Percentiles rank a stretch among this genome's conserved stretches.
These are phyloP conservation scores for Penicillium sclerotiorum DNA, from an alignment of 2,329 filamentous ascomycete species.

Conservation along the genomic window DNA sequence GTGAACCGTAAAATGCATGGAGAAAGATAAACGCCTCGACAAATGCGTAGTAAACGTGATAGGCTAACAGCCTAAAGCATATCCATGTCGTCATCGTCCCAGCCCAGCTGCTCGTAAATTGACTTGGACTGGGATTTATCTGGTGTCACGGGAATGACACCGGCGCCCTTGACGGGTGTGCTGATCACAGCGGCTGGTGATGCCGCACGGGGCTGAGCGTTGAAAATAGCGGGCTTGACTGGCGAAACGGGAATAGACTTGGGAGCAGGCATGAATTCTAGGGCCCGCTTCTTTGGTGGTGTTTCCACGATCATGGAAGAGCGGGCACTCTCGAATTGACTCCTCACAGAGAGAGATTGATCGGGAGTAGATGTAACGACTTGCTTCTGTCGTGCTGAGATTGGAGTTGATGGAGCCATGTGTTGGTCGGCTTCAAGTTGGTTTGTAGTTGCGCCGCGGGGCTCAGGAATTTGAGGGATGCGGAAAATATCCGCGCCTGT, in stretches of 20 bases:
- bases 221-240: constrained; percentile 2
- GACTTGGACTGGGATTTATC: constrained; percentile 40
- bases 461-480: constrained; percentile 28
- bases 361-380: constrained; percentile 7
- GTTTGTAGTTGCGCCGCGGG: constrained; percentile 19
- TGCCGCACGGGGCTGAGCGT: constrained; percentile 8
- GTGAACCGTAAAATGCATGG: neutral
- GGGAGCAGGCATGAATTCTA: constrained; percentile 7
- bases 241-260: constrained; percentile 7
- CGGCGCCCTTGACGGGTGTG: constrained; percentile 36
- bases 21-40: neutral
- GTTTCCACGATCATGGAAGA: constrained; percentile 34
- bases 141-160: constrained; percentile 33
- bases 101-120: constrained; percentile 49
- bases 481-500: constrained; percentile 29
- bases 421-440: constrained; percentile 16
- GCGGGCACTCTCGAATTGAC: constrained; percentile 4
- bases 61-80: constrained; percentile 12
- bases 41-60: neutral
- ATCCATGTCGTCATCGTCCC: constrained; percentile 43
- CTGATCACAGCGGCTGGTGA: constrained; percentile 27
- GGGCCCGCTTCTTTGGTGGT: constrained; percentile 25
- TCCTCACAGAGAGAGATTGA: constrained; percentile 10
- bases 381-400: constrained; percentile 27
- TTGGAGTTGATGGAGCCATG: constrained; percentile 31